Conservation (phyloP, 108 stramenopile genomes). For the Nannochloropsis oceanica region DNA sequence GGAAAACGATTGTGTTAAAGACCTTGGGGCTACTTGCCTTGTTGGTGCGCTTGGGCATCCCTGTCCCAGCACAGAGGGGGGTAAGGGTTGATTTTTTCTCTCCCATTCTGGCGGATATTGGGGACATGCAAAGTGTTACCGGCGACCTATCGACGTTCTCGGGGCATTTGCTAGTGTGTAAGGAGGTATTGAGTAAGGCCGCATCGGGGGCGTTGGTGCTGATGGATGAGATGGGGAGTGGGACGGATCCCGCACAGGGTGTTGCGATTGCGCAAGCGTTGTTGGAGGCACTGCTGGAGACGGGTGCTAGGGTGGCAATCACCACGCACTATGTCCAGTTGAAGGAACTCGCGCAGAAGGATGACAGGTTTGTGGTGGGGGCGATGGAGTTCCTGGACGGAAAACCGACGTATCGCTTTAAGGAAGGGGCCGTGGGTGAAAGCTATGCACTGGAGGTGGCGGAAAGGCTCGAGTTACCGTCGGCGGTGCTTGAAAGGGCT, state of each 20-base stretch:
- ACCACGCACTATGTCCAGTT: slow-evolving; percentile 81
- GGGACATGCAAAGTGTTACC: slow-evolving; percentile 76
- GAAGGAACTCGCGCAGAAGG: slow-evolving; percentile 71
- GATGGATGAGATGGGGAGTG: slow-evolving; percentile 84
- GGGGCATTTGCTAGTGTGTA: slow-evolving; percentile 72
- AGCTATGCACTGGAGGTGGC: slow-evolving; percentile 75
- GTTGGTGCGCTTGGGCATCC: slow-evolving; percentile 69
- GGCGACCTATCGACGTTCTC: slow-evolving; percentile 82
- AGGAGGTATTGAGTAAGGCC: slow-evolving; percentile 19
- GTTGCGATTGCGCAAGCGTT: slow-evolving; percentile 84
- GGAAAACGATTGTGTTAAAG: slow-evolving; percentile 81
- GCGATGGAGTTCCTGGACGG: slow-evolving; percentile 82
- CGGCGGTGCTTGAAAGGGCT: slow-evolving; percentile 53
- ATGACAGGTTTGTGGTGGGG: slow-evolving; percentile 62
- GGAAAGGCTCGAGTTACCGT: slow-evolving; percentile 55
- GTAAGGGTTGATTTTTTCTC: slow-evolving; percentile 62
- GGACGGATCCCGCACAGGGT: slow-evolving; percentile 84
- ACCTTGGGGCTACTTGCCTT: slow-evolving; percentile 67
- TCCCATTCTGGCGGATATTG: slow-evolving; percentile 79
- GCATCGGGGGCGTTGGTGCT: slow-evolving; percentile 48
- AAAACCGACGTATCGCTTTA: slow-evolving; percentile 68
- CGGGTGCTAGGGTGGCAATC: slow-evolving; percentile 64
- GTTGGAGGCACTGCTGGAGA: slow-evolving; percentile 65
- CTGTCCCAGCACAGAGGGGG: slow-evolving; percentile 48
- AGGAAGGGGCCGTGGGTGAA: slow-evolving; percentile 75